These are phyloP conservation scores for Keithomyces neogunnii DNA, from an alignment of 2,329 filamentous ascomycete species.

Conservation along the genomic window DNA sequence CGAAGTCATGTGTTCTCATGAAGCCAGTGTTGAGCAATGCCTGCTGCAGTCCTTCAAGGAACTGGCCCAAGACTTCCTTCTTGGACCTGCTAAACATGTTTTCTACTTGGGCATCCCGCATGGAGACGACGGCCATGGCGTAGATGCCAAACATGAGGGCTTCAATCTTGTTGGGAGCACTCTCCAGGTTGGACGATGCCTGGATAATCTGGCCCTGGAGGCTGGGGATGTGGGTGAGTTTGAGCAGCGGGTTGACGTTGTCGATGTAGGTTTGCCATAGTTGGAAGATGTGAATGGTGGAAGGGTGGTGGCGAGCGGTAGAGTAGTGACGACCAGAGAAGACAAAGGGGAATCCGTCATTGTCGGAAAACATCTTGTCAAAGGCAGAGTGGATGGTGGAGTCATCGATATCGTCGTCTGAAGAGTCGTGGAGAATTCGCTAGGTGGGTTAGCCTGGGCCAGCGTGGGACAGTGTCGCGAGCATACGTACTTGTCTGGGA, in stretches of 20 bases:
- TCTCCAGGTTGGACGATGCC: conserved; percentile 45
- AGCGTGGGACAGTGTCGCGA: background rate
- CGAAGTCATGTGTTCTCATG: conserved; percentile 56
- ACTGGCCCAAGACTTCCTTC: conserved; percentile 39
- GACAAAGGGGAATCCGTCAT: conserved; percentile 50
- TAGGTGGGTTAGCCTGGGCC: conserved; percentile 14
- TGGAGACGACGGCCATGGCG: conserved; percentile 47
- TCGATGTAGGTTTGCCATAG: conserved; percentile 63
- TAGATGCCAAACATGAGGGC: conserved; percentile 62
- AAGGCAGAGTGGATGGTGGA: conserved; percentile 50
- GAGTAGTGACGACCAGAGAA: conserved; percentile 35
- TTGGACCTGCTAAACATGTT: conserved; percentile 46
- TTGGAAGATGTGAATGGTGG: conserved; percentile 51
- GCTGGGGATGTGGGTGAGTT: conserved; percentile 58
- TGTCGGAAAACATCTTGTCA: conserved; percentile 48
- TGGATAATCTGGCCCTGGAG: conserved; percentile 57
- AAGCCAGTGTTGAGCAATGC: conserved; percentile 59
- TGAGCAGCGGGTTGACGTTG: conserved; percentile 61
- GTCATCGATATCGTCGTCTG: conserved; percentile 44
- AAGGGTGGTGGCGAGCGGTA: conserved; percentile 41
- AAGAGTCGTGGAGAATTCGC: conserved; percentile 43
- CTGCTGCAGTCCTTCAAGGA: conserved; percentile 51
- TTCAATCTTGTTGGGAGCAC: conserved; percentile 49
- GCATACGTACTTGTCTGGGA: conserved; percentile 38
- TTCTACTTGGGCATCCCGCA: conserved; percentile 48